phyloP scores from a whole-genome alignment of 495 filamentous ascomycete genomes.

The Jackrogersella minutella region DNA sequence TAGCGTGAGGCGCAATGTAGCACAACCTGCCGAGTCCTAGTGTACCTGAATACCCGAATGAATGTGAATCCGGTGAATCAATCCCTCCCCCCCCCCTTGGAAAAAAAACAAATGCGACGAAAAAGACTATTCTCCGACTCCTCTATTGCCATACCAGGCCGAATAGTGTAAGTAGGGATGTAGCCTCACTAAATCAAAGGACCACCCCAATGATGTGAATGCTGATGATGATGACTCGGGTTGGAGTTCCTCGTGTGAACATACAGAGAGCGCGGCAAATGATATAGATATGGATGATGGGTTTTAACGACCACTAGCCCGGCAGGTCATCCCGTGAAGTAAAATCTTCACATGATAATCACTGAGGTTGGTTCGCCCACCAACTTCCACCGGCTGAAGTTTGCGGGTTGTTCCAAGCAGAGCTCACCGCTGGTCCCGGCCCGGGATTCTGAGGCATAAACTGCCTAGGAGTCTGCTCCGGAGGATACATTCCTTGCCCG shows the following conservation, averaged over 20 bases:
- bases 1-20: conserved; percentile 30
- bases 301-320: not conserved
- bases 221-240: not conserved
- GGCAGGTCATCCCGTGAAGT: not conserved
- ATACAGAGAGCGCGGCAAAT: conserved; percentile 9
- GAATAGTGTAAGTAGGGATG: conserved; percentile 24
- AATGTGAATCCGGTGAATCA: conserved; percentile 29
- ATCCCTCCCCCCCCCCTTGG: too few species aligned
- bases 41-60: conserved; percentile 30
- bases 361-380: conserved; percentile 60
- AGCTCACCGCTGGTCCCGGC: conserved; percentile 50
- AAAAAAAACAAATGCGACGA: conserved; percentile 17
- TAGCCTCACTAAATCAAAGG: conserved; percentile 29
- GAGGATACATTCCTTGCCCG: conserved; percentile 64
- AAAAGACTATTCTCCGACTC: conserved; percentile 37
- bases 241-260: conserved; percentile 2
- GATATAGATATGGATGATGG: conserved; percentile 7
- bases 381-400: conserved; percentile 47
- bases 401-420: conserved; percentile 55
- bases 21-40: conserved; percentile 13
- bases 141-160: conserved; percentile 42
- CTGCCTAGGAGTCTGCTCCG: conserved; percentile 66
- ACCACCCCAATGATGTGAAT: conserved; percentile 18
- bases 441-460: conserved; percentile 62
- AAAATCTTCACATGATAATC: conserved; percentile 1